Conservation (phyloP, 1,139 yeast species). For the Magnusiomyces magnusii region DNA sequence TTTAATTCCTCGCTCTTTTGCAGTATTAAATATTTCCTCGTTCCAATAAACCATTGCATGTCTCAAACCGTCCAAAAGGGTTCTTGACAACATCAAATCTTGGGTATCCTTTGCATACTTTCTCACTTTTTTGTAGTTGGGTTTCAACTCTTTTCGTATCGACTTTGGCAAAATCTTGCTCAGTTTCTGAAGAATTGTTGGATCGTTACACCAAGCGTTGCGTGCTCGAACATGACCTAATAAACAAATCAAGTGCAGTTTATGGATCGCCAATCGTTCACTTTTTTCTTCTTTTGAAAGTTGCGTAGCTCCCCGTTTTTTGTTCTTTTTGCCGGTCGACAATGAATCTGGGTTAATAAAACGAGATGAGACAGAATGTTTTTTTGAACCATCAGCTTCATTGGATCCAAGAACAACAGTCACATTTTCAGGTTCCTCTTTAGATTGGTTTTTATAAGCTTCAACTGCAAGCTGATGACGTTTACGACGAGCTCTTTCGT, state of each 20-base stretch:
- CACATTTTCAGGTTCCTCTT: conserved; percentile 13
- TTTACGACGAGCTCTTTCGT: conserved; percentile 13
- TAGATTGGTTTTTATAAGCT: conserved; percentile 16
- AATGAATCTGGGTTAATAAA: conserved; percentile 5
- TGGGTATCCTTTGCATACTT: conserved; percentile 21
- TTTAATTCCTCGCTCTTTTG: conserved; percentile 39
- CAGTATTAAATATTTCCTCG: conserved; percentile 44
- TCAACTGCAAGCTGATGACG: conserved; percentile 15
- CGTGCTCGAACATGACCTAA: conserved; percentile 57
- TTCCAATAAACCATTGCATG: conserved; percentile 57
- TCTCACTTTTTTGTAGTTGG: conserved; percentile 38
- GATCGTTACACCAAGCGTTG: conserved; percentile 67
- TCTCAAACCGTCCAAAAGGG: conserved; percentile 66
- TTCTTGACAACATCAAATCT: conserved; percentile 37
- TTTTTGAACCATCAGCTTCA: not conserved
- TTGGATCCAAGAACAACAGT: conserved; percentile 7
- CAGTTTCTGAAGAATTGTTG: conserved; percentile 29
- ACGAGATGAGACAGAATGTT: conserved; percentile 10
- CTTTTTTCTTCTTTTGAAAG: conserved; percentile 50
- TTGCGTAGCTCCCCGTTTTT: conserved; percentile 9
- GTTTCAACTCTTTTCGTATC: conserved; percentile 40
- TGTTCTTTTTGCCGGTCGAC: conserved; percentile 7
- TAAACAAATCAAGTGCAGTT: conserved; percentile 49
- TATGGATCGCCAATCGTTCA: conserved; percentile 50
- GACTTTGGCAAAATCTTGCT: conserved; percentile 42